Percentiles rank a stretch among this genome's conserved stretches.
Evolutionary conservation across 352 stramenopile species (phyloP).

Genomic region (Globisporangium polare): DNA sequence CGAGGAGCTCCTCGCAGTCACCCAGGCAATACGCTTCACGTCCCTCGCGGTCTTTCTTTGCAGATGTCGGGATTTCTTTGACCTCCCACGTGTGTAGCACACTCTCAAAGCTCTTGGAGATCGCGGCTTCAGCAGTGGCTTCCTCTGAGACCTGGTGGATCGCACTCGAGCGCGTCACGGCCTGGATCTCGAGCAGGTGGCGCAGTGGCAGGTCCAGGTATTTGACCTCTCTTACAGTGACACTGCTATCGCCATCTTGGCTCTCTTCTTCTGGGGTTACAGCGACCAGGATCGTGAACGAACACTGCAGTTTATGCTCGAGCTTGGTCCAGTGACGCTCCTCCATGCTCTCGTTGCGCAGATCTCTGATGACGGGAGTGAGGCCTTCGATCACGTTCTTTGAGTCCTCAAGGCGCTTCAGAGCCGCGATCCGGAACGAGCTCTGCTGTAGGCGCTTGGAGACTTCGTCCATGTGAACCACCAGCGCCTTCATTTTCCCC

Average conservation of each 20-base stretch:
- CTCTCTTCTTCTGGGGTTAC: not conserved
- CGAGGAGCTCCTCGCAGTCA: constrained; percentile 50
- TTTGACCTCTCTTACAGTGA: not conserved
- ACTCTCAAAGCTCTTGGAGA: constrained; percentile 54
- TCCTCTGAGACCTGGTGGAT: constrained; percentile 73
- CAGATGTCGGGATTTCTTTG: constrained; percentile 42
- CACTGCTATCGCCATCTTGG: not conserved
- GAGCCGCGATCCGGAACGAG: constrained; percentile 17
- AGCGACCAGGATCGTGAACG: constrained; percentile 17
- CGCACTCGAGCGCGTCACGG: constrained; percentile 27
- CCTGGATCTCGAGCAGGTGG: constrained; percentile 49
- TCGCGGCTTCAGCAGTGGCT: constrained; percentile 58
- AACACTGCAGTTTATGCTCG: constrained; percentile 62
- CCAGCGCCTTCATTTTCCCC: constrained; percentile 27
- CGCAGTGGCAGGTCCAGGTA: constrained; percentile 39
- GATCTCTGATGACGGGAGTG: constrained; percentile 48
- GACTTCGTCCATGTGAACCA: constrained; percentile 20
- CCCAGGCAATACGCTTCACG: constrained; percentile 49
- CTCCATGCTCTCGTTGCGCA: constrained; percentile 52
- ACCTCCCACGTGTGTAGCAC: constrained; percentile 55
- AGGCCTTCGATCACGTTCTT: constrained; percentile 46
- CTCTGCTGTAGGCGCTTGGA: constrained; percentile 22
- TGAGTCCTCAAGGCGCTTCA: constrained; percentile 32
- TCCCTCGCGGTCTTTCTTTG: constrained; percentile 56
- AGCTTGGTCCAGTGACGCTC: constrained; percentile 73